These are phyloP conservation scores for Irpex sp. DNA, from an alignment of 1,284 basidiomycete genomes.

Conservation along the genomic window DNA sequence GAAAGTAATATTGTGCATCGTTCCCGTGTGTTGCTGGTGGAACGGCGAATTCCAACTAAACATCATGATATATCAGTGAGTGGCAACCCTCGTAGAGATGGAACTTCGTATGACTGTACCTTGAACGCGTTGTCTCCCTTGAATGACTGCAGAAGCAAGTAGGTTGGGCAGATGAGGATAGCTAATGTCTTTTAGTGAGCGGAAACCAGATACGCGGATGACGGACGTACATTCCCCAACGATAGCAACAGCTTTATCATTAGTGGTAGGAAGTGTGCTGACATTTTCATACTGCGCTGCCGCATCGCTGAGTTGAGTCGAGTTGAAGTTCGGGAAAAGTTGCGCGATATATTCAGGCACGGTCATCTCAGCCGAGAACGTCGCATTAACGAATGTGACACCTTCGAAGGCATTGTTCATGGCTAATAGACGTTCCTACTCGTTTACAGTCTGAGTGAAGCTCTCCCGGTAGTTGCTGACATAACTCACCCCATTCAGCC, in stretches of 20 bases:
- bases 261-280: neutral
- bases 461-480: neutral
- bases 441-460: too few relatives aligned
- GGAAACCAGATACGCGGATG: neutral
- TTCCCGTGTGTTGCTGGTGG: neutral
- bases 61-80: neutral
- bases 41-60: neutral
- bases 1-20: neutral
- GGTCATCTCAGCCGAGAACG: neutral
- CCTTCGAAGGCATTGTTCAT: neutral
- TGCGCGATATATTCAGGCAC: neutral
- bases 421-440: neutral
- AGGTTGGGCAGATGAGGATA: neutral
- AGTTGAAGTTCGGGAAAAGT: neutral
- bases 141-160: neutral
- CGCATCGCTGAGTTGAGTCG: neutral
- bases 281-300: neutral
- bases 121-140: neutral
- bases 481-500: neutral
- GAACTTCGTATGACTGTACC: neutral
- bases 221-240: neutral
- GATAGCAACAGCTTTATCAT: neutral
- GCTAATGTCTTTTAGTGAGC: neutral
- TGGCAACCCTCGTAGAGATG: neutral
- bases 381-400: neutral